Base-by-base conservation (phyloP, 192 early-diverging fungal genomes). In the Lunasporangiospora selenospora region DNA sequence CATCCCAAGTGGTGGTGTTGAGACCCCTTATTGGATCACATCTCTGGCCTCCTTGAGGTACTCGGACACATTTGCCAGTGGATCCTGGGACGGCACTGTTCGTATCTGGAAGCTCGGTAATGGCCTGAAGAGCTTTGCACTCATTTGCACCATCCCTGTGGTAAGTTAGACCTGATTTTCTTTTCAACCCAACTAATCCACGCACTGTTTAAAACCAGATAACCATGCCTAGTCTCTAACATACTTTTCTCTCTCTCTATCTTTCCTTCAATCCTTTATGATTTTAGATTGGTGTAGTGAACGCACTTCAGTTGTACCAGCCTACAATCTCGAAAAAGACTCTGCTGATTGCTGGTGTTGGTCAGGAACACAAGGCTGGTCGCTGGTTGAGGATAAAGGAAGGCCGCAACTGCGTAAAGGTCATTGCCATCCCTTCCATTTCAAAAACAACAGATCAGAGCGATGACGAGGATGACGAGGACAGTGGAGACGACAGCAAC, bases 11-110 rank as follows among this genome's bases (percentile, higher is more conserved):
- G 80, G 77, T 29, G 67, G 75, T 0, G 80, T 82, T 29, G 77
- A 71, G 41, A 76, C 67, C 18, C 82, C 88, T 45, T 82, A 83
- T 67, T 96, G 93, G 92, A 97, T 99, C 76, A 95, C 92, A 19
- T 76, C 95, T 1, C 61, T 99, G 29, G 92, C 94, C 6, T 77
- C 87, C 0, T 75, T 98, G 32, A 86, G 83, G 42, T 94, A 92
- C 77, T 89, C 94, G 7, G 95, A 99, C 55, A 45, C 98, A 54
- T 94, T 99, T 81, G 89, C 91, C 13, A 90, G 90, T 23, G 98
- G 90, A 6, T 92, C 94, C 27, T 91, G 87, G 65, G 95, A 97
- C 67, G 96, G 95, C 3, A 84, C 82, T 38, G 76, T 99, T 15
- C 84, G 92, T 7, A 63, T 98, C 38, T 99, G 98, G 96, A 90